Base-by-base conservation (phyloP, 495 filamentous ascomycete species). In the Xylaria flabelliformis region DNA sequence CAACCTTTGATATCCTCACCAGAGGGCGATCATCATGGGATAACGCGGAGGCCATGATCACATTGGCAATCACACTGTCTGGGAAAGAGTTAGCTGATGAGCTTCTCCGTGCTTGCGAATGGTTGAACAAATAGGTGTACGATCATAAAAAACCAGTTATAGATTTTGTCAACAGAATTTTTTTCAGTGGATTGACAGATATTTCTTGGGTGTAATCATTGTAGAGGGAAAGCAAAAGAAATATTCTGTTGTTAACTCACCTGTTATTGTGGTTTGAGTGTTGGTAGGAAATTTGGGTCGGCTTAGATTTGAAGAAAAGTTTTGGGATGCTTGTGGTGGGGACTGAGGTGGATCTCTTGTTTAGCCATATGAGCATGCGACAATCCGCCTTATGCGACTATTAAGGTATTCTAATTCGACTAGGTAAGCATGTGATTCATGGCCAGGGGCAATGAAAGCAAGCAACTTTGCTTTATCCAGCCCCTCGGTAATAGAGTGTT, bases 101-200 rank as follows among this genome's bases (percentile, higher is more conserved):
- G 24, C 68, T 63, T 21, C 61, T 39, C 36, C 12, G 17, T 39
- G 29, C 61, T 67, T 67, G 36, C 34, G 26, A 55, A 32, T 56
- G 78, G 65, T 73, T 77, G 73, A 70, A 64, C 71, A 72, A 55
- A 74, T 58, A 24, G 50, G 36, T 66, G 53, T 59, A 67, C 26
- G 68, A 71, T 64, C 73, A 81, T 83, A 79, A 81, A 77, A 75
- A 78, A 77, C 76, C 79, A 83, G 79, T 81, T 78, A 72, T 72
- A 70, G 71, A 77, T 74, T 66, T 77, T 78, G 67, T 80, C 75
- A 77, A 81, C 81, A 83, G 74, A 74, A 32, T 66, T 9, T 74
- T 74, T 73, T 77, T 94, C 92, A 93, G 92, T 85, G 90, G 92
- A 95, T 95, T 95, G 92, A 95, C 92, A 95, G 92, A 94, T 94